Base-by-base conservation (phyloP, 805 yeast species). In the Yarrowia divulgata region DNA sequence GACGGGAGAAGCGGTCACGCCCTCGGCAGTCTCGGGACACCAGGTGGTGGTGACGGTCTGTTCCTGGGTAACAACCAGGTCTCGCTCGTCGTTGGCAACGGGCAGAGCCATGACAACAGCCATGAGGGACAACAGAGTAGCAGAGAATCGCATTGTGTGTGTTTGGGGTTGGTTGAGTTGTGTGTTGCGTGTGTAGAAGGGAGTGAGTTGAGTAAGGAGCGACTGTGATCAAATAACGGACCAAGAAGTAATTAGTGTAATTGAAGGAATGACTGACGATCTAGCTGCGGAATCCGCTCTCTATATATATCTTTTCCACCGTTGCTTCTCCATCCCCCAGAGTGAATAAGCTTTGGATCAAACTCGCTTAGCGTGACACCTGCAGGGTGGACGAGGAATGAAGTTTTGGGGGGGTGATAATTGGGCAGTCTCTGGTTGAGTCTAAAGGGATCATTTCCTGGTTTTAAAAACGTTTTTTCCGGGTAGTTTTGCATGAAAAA, bases 361-460 rank as follows among this genome's bases (percentile, higher is more conserved):
- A 37, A n/a, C 63, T 57, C 63, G 37, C 45, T 29, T 42, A 57
- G 37, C 18, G 63, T 40, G n/a, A 8, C 48, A 40, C 23, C 46
- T 57, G 63, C 63, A 57, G 63, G 63, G 63, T 57, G 16, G 48
- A 34, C 48, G 63, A 40, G 63, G 63, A 57, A 57, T 57, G 63
- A 19, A 32, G 62, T 23, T 54, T 1, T 18, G 43, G 60, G 45
- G 10, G 55, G 19, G 9, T 3, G 7, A 5, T 16, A 29, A 32
- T 23, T 23, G 29, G 29, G 29, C 29, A 4, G 29, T 23, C 29
- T 4, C 4, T 23, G 29, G 29, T 4, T 23, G 29, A 23, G 29
- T 2, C 29, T 4, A 23, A 23, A 4, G 29, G 29, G 29, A 4
- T 23, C 29, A 23, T 23, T n/a, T n/a, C n/a, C n/a, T n/a, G n/a